phyloP scores from a whole-genome alignment of 2,329 filamentous ascomycete species.

The Penicillium brasilianum region DNA sequence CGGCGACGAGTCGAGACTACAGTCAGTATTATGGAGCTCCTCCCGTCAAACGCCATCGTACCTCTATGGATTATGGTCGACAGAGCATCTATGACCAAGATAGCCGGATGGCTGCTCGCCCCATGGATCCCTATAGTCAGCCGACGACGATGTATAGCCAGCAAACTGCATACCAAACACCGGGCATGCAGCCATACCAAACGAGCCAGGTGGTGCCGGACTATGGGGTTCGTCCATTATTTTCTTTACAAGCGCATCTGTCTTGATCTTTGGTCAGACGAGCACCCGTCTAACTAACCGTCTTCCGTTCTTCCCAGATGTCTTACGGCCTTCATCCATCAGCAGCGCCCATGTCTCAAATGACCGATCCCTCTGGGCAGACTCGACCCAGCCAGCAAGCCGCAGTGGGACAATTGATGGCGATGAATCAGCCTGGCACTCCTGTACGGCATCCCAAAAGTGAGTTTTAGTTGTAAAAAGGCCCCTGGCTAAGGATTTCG shows the following conservation, averaged over 20 bases:
- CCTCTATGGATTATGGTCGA: conserved; percentile 45
- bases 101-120: conserved; percentile 41
- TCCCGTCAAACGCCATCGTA: conserved; percentile 47
- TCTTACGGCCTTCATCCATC: conserved; percentile 42
- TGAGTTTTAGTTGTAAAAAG: conserved; percentile 27
- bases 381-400: conserved; percentile 43
- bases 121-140: conserved; percentile 45
- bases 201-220: conserved; percentile 44
- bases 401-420: conserved; percentile 43
- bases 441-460: conserved; percentile 43
- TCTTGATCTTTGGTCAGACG: neutral
- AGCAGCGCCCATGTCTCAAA: conserved; percentile 40
- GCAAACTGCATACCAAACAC: conserved; percentile 39
- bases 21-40: conserved; percentile 38
- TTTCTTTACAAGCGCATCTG: neutral
- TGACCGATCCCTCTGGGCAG: conserved; percentile 42
- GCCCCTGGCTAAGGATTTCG: conserved; percentile 36
- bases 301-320: conserved; percentile 31
- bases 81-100: conserved; percentile 45
- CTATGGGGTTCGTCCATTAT: conserved; percentile 39
- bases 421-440: conserved; percentile 45
- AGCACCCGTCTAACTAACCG: conserved; percentile 24
- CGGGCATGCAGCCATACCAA: conserved; percentile 42
- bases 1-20: conserved; percentile 41
- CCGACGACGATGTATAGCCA: conserved; percentile 41